Evolutionary conservation across 805 yeast genomes (phyloP).

Genomic region (Sugiyamaella lignohabitans): DNA sequence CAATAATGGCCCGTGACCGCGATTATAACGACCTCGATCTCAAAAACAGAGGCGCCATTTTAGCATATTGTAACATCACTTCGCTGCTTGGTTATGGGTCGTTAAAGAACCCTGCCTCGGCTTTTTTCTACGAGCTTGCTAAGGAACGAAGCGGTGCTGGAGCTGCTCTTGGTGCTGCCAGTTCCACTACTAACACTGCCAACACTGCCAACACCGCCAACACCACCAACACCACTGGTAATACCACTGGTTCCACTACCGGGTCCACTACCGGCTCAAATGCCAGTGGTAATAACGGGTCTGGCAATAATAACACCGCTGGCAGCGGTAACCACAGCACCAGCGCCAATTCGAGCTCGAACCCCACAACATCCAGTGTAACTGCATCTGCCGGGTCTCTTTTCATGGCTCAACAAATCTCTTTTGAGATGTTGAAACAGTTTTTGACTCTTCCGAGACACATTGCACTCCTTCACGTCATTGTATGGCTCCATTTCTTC

Average conservation of each 20-base stretch:
- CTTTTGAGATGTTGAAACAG: slow-evolving; percentile 9
- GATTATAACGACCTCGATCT: slow-evolving; percentile 10
- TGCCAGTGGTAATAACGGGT: neutral
- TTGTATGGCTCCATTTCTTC: slow-evolving; percentile 72
- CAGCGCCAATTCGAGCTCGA: too few species aligned
- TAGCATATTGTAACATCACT: slow-evolving; percentile 21
- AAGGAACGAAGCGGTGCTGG: neutral
- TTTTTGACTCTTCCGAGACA: slow-evolving; percentile 9
- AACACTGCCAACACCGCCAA: too few species aligned
- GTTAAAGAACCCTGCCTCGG: slow-evolving; percentile 3
- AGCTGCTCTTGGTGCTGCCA: neutral
- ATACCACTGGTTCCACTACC: neutral
- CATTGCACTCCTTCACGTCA: slow-evolving; percentile 60
- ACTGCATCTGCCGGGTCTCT: neutral
- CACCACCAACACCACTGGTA: too few species aligned
- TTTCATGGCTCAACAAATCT: slow-evolving; percentile 1
- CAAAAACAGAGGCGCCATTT: slow-evolving; percentile 12
- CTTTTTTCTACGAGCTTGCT: slow-evolving; percentile 5
- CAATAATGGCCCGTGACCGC: neutral
- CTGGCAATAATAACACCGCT: neutral
- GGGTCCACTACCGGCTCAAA: too few species aligned
- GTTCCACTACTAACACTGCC: neutral
- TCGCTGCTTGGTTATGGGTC: slow-evolving; percentile 19
- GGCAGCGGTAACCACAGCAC: too few species aligned
- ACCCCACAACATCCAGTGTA: neutral